A percentile compares a stretch with the other conserved stretches of the same genome.
These are phyloP conservation scores for Nymphaea colorata DNA, from an alignment of 164 flowering plant genomes.

Conservation along the genomic window DNA sequence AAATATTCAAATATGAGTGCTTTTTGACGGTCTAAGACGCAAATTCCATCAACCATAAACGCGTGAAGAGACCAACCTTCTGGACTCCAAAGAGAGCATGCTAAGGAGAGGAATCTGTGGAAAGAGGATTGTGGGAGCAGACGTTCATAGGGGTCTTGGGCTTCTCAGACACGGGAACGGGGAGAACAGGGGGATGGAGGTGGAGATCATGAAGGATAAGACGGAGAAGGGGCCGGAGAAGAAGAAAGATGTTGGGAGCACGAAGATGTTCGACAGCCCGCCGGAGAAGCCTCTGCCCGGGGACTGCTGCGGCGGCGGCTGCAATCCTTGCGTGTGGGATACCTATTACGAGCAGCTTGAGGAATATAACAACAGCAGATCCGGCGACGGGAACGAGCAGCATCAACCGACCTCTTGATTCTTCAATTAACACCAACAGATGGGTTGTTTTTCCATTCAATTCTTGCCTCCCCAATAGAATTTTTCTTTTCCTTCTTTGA, in stretches of 20 bases:
- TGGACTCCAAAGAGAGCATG: too few species aligned
- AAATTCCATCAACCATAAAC: too few species aligned
- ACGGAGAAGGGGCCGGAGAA: slow-evolving; percentile 2
- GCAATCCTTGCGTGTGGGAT: slow-evolving; percentile 95
- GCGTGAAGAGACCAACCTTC: too few species aligned
- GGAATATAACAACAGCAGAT: slow-evolving; percentile 35
- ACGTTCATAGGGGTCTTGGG: not conserved
- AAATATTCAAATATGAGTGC: too few species aligned
- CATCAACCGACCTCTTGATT: not conserved
- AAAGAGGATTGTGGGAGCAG: not conserved
- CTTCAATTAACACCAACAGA: not conserved
- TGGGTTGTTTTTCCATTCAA: not conserved
- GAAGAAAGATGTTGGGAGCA: not conserved
- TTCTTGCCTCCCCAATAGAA: too few species aligned
- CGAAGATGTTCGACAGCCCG: slow-evolving; percentile 12
- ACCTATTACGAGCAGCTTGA: slow-evolving; percentile 90
- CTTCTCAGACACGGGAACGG: not conserved
- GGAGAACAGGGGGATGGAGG: not conserved
- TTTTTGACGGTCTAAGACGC: too few species aligned
- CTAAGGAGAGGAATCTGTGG: not conserved
- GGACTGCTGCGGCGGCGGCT: slow-evolving; percentile 96
- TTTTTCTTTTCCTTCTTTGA: not conserved
- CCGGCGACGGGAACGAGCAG: not conserved
- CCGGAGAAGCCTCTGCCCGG: slow-evolving; percentile 84
- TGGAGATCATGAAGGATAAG: not conserved